Evolutionary conservation across 2,329 filamentous ascomycete species (phyloP), one percentile per base, ranked within the genome.

Genomic region (Fusarium subglutinans): DNA sequence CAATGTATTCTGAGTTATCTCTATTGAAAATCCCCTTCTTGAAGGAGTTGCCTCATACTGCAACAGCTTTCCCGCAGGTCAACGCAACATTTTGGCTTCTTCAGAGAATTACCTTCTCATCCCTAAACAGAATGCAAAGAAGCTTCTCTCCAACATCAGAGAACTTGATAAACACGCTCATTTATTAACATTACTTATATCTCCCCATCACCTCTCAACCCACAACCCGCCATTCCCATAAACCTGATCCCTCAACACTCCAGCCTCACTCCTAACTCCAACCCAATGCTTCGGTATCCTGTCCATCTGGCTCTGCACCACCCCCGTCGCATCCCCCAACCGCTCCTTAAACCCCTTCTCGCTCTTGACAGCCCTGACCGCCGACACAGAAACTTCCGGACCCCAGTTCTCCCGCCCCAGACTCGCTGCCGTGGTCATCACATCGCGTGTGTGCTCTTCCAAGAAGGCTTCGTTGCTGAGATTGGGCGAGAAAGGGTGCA

Each of bases 221-320:
- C 85, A 89, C 33, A 87, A 77, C 0, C 87, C 87, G 0, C 87
- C 87, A 28, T 81, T 85, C 5, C 87, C 87, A 63, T 85, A 83
- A 5, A 81, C 81, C 51, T 83, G 83, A 72, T 92, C 89, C 72
- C 84, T 84, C 77, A 86, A 77, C 35, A 83, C 80, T 14, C 82
- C 84, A 4, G 83, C 81, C 18, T 86, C 82, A 14, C 86, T 89
- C 58, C 91, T 84, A 48, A 93, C 84, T 0, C 91, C 91, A 7
- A 87, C 83, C 75, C 83, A 83, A 77, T 92, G 89, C 51, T 91
- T 75, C 6, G 90, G 90, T 8, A 92, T 83, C 61, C 84, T 84
- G 68, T 91, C 90, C 12, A 91, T 83, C 44, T 85, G 83, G 67
- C 84, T 86, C 80, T 91, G 88, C 6, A 89, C 83, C 26, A 81